phyloP scores from a whole-genome alignment of 1,284 basidiomycete species.

The Cerrena zonata region DNA sequence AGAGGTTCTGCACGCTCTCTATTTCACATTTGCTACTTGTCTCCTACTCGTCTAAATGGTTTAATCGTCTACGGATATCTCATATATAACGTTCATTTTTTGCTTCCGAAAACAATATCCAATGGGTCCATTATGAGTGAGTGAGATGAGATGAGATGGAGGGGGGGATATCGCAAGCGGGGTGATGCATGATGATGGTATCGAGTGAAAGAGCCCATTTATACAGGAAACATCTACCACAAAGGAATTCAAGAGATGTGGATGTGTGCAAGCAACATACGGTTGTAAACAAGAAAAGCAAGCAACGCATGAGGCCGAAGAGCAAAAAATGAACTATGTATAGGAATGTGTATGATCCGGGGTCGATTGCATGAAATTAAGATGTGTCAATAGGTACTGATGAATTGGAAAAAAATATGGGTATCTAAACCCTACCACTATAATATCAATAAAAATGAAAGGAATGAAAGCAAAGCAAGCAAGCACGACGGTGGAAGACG shows the following conservation, averaged over 20 bases:
- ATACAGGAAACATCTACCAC: neutral
- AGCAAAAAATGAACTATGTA: neutral
- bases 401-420: neutral
- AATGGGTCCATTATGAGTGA: neutral
- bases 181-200: neutral
- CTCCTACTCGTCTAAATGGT: neutral
- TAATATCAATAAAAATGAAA: neutral
- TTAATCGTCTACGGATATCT: neutral
- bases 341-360: neutral
- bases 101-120: neutral
- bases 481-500: neutral
- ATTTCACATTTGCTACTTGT: neutral
- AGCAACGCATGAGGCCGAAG: neutral
- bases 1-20: neutral
- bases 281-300: neutral
- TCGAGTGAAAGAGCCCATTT: neutral
- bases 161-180: too few species aligned
- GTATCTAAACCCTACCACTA: slow-evolving; percentile 2
- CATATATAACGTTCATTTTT: neutral
- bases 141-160: too few species aligned
- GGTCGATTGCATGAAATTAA: neutral
- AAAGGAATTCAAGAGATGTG: too few species aligned
- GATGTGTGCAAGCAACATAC: neutral
- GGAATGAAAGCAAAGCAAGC: neutral
- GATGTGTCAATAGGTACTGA: neutral